Base-by-base conservation (phyloP, 495 filamentous ascomycete genomes). In the Aspergillus leporis region DNA sequence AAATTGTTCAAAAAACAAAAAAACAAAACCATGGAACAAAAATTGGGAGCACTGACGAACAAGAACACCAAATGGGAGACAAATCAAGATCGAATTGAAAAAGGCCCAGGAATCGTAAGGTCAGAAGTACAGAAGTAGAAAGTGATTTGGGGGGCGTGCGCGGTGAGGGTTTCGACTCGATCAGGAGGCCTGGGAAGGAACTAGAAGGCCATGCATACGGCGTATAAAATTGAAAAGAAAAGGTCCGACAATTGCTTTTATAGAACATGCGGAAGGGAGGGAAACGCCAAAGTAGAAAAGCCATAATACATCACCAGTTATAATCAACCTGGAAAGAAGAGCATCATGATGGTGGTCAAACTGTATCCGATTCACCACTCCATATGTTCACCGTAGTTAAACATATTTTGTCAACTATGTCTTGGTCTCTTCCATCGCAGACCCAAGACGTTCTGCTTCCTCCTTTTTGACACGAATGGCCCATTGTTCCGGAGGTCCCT, bases 381-480 rank as follows among this genome's bases (percentile, higher is more conserved):
- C 19, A 23, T 10, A 23, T n/a, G 43, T 23, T 47, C 43, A 47
- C 21, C 19, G 43, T 47, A 47, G 8, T 3, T 23, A 23, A n/a
- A 47, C 6, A 1, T 2, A 23, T 23, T 1, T 10, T 47, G 43
- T 10, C 19, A 23, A 43, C 19, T 59, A 68, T 38, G 58, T 34
- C 51, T 68, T 68, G 22, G 50, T 63, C 38, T 66, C 66, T 23
- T 68, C 61, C 55, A 68, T 65, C 2, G 56, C 53, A 45, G 56
- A 36, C 10, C 34, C 55, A 3, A 68, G 22, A 16, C 53, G 34
- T 34, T 55, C 53, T 13, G 47, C 56, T 5, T 83, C 62, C n/a
- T 78, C 73, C 53, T 75, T 65, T 76, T 86, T 89, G 25, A 87
- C 80, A 54, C 86, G 83, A 14, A 90, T 62, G 32, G 87, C 76